These are phyloP conservation scores for Ogataea pignaliae DNA, from an alignment of 805 yeast species.

Conservation along the genomic window DNA sequence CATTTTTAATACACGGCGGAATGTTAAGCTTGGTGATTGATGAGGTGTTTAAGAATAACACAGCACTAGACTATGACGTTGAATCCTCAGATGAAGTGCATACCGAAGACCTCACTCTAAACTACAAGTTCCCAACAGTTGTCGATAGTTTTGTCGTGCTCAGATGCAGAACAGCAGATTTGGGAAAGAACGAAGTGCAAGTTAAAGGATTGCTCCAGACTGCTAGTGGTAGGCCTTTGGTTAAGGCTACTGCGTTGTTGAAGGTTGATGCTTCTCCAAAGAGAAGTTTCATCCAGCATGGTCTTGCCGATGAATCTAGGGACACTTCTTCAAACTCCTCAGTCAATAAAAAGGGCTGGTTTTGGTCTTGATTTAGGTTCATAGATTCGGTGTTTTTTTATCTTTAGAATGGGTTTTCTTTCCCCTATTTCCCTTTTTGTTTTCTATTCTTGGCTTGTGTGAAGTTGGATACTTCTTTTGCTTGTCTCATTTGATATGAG, in stretches of 20 bases:
- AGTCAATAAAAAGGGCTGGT: conserved; percentile 8
- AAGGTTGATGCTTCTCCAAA: conserved; percentile 4
- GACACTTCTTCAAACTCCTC: not conserved
- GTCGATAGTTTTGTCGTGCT: conserved; percentile 75
- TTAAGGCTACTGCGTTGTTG: conserved; percentile 51
- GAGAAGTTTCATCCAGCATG: conserved; percentile 4
- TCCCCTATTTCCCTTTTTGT: not conserved
- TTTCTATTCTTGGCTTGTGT: not conserved
- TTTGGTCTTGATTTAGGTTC: conserved; percentile 9
- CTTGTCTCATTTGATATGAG: no score
- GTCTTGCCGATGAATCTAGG: conserved; percentile 1
- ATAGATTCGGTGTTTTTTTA: not conserved
- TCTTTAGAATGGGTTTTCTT: not conserved
- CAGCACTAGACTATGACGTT: conserved; percentile 22
- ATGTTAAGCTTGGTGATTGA: conserved; percentile 75
- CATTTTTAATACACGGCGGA: conserved; percentile 87
- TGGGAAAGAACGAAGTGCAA: conserved; percentile 30
- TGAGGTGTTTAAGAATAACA: conserved; percentile 53
- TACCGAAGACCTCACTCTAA: conserved; percentile 44
- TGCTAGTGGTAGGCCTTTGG: conserved; percentile 49
- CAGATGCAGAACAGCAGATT: conserved; percentile 39
- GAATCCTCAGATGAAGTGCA: conserved; percentile 35
- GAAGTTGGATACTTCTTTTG: no score
- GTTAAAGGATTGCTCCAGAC: conserved; percentile 53
- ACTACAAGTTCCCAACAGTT: conserved; percentile 67